Evolutionary conservation across 1,284 basidiomycete genomes (phyloP), one percentile per base, ranked within the genome.

Genomic region (Fomitopsis pinicola): DNA sequence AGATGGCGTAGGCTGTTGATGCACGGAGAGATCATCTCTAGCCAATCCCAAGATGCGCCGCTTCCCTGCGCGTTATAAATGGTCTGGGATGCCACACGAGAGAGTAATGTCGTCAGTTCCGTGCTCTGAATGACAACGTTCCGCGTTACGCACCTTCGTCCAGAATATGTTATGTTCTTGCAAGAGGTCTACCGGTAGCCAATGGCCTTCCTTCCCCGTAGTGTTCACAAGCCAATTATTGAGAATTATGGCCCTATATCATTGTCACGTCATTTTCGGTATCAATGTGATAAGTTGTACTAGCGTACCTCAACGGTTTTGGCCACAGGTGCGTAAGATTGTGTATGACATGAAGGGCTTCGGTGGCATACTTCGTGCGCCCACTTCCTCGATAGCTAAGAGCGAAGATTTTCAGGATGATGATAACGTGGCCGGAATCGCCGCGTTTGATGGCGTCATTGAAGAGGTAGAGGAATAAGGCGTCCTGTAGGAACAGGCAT

Each of bases 151-250:
- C 30, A 70, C 73, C 67, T 73, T 74, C 52, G 75, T 76, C 75
- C 75, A 78, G 55, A 67, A 77, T 56, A 77, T 79, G 53, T 75
- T 44, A 57, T 80, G 78, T 58, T 80, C 78, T 54, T 80, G 78
- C 40, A 80, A 54, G 0, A 80, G 67, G 54, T 80, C 78, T 3
- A 76, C 68, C 28, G 74, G 71, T 0, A 76, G 66, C 55, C 64
- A 78, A 0, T 62, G 54, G 36, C 76, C 69, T 1, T 60, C 59
- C 5, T 70, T 66, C 0, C 78, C 76, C 0, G 74, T 74, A 0
- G 73, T 71, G 61, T 78, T 78, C 1, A 78, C 59, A 0, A 78
- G 69, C 76, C 77, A 78, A 57, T 79, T 78, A 14, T 77, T 71
- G 2, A 77, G 52, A 1, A 78, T 67, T 30, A 75, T 65, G 4